Evolutionary conservation across 257 asterid genomes (phyloP).

Genomic region (Nicotiana tomentosiformis): DNA sequence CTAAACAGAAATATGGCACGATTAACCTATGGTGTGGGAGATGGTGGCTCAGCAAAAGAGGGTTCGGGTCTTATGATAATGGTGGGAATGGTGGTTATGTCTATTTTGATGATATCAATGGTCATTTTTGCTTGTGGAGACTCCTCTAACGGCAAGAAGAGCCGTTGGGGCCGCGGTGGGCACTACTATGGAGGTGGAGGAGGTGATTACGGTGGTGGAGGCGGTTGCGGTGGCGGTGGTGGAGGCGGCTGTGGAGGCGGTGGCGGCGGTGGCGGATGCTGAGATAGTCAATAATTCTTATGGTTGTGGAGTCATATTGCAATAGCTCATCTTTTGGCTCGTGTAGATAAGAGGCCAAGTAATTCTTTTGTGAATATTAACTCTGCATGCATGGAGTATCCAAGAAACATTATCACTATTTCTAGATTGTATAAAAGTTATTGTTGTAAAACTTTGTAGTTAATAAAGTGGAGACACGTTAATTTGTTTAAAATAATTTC

Average conservation of each 20-base stretch:
- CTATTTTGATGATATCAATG: constrained; percentile 10
- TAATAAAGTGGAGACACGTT: background rate
- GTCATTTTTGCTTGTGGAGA: constrained; percentile 22
- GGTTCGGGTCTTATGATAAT: constrained; percentile 6
- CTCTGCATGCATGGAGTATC: background rate
- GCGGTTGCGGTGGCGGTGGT: background rate
- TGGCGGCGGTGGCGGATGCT: background rate
- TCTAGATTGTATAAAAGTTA: background rate
- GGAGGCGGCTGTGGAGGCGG: background rate
- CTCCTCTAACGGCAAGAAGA: background rate
- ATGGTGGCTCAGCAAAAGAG: background rate
- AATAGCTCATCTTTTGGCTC: background rate
- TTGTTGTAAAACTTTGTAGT: background rate
- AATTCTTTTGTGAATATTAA: background rate
- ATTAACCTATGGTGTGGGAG: background rate
- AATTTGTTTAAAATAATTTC: too few relatives aligned
- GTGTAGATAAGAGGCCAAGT: background rate
- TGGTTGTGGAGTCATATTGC: background rate
- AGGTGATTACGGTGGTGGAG: background rate
- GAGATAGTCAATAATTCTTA: background rate
- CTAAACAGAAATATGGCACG: background rate
- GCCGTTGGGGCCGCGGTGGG: background rate
- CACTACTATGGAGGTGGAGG: background rate
- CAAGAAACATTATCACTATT: background rate
- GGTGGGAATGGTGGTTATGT: constrained; percentile 14